Conservation (phyloP, 768 basidiomycete species). For the Xanthoconium stramineum region DNA sequence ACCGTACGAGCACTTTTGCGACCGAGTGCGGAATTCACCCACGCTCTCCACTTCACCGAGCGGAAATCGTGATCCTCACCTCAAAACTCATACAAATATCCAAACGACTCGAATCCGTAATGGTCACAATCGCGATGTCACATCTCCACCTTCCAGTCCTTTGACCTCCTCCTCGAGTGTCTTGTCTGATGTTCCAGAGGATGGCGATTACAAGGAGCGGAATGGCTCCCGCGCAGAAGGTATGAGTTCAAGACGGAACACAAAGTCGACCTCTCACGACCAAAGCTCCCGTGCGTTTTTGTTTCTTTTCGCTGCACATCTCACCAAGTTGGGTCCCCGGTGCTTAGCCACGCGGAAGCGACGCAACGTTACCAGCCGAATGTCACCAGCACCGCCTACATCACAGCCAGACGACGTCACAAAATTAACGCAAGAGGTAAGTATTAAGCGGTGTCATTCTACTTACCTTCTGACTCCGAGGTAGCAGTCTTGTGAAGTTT, state of each 20-base stretch:
- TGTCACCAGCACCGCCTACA: slow-evolving; percentile 20
- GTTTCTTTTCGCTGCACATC: neutral
- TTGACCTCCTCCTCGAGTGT: slow-evolving; percentile 75
- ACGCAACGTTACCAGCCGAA: slow-evolving; percentile 19
- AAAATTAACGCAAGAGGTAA: slow-evolving; percentile 54
- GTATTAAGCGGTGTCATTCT: slow-evolving; percentile 17
- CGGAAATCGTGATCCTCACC: slow-evolving; percentile 45
- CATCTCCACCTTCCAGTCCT: slow-evolving; percentile 69
- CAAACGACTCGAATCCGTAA: slow-evolving; percentile 39
- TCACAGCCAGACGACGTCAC: slow-evolving; percentile 34
- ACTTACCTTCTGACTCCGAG: slow-evolving; percentile 22
- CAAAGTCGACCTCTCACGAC: slow-evolving; percentile 52
- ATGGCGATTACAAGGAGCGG: slow-evolving; percentile 58
- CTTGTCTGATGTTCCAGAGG: slow-evolving; percentile 78
- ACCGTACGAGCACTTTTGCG: slow-evolving; percentile 92
- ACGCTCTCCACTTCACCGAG: slow-evolving; percentile 35
- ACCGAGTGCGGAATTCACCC: slow-evolving; percentile 68
- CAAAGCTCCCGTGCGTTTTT: slow-evolving; percentile 38
- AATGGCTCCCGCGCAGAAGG: slow-evolving; percentile 41
- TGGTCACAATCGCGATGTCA: slow-evolving; percentile 41
- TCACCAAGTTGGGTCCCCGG: slow-evolving; percentile 16
- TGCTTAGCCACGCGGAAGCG: slow-evolving; percentile 33
- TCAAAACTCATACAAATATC: slow-evolving; percentile 54
- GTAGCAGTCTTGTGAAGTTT: slow-evolving; percentile 90
- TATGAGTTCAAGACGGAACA: slow-evolving; percentile 48